Base-by-base conservation (phyloP, 352 stramenopile species). In the Globisporangium echinulatum region DNA sequence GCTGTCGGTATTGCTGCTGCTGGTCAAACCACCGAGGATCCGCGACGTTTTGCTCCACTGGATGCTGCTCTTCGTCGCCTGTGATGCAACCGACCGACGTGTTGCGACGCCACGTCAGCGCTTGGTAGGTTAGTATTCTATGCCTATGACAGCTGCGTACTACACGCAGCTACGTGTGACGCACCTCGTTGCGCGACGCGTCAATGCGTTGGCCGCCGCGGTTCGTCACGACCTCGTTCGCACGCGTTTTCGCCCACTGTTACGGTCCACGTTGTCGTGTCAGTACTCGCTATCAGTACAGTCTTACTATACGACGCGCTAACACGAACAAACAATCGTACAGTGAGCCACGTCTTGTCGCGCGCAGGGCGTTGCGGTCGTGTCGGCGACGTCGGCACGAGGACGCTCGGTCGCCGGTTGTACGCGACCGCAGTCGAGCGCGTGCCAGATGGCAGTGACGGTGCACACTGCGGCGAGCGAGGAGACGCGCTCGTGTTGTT, bases 1-100 rank as follows among this genome's bases (percentile, higher is more conserved):
- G 6, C 25, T 33, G 25, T 33, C 25, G 25, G 25, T 33, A 33
- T 33, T 33, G 25, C 25, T 33, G 25, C 25, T 33, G 25, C 25
- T 33, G 25, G 25, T 33, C 25, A 89, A 51, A 3, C 69, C 69
- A 46, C 77, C 79, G 68, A 89, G 81, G 65, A 89, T 83, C 59
- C 78, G 77, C 25, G 77, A 69, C 14, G 73, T 65, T 47, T 71
- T 73, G 8, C 79, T 65, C 79, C 79, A 89, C 39, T 82, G 71
- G 49, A 87, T 79, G 52, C 77, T 86, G 71, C 73, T 85, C 59
- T 59, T 56, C 10, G 51, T 46, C 54, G 49, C 38, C 39, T 67
- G 52, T 33, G 25, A 33, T 33, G 25, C 25, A 33, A 33, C 25
- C 25, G 25, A 33, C 25, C 25, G 25, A 33, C 25, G 25, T 33